phyloP scores from a whole-genome alignment of 176 grass and related monocot genomes.

The Otatea glauca region DNA sequence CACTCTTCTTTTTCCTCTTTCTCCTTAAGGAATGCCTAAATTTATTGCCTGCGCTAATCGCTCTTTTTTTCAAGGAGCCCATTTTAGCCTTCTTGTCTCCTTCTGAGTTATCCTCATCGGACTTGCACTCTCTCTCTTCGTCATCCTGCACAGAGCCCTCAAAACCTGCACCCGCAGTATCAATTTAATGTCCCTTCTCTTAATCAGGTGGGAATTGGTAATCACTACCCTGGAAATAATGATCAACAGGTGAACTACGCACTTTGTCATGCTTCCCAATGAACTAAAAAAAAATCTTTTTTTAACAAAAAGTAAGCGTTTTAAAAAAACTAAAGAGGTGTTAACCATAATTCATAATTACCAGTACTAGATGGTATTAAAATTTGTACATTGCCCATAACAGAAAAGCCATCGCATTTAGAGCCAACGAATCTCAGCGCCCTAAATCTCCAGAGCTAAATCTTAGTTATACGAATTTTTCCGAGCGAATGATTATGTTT shows the following conservation, averaged over 20 bases:
- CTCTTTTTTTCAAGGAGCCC: conserved; percentile 79
- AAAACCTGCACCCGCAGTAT: conserved; percentile 44
- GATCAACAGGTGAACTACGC: not conserved
- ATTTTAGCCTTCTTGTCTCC: conserved; percentile 66
- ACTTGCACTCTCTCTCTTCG: conserved; percentile 61
- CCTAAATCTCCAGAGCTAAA: not conserved
- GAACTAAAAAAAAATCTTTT: not conserved
- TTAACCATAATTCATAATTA: not conserved
- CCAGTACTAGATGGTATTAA: not conserved
- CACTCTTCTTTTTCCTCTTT: conserved; percentile 64
- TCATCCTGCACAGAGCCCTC: conserved; percentile 51
- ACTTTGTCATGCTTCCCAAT: not conserved
- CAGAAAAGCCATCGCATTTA: not conserved
- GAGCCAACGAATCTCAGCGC: not conserved
- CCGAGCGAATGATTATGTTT: not conserved
- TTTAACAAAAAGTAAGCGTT: no score
- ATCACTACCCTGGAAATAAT: not conserved
- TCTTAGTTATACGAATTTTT: not conserved
- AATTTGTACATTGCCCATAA: not conserved
- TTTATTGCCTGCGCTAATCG: conserved; percentile 66
- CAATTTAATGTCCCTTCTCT: conserved; percentile 26
- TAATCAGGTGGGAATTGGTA: not conserved
- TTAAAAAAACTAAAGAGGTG: not conserved
- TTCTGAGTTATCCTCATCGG: conserved; percentile 73
- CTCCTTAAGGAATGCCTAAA: conserved; percentile 78